These are phyloP conservation scores for Thalia dealbata DNA, from an alignment of 176 grass and related monocot species.

Conservation along the genomic window DNA sequence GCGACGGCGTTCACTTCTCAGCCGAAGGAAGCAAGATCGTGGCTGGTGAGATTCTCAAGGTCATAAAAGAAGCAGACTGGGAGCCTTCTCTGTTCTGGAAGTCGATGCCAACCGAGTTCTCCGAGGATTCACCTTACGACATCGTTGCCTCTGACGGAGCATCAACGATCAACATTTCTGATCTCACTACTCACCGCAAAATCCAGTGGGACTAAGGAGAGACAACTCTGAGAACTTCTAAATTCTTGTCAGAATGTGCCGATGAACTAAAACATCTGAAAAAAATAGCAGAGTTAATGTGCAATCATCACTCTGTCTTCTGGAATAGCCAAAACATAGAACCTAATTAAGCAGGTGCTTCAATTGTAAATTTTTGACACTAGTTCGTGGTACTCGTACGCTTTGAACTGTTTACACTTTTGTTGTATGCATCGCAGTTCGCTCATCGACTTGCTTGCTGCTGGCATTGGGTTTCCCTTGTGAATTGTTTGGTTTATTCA, in stretches of 20 bases:
- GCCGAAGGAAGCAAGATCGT: conserved; percentile 25
- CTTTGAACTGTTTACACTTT: neutral
- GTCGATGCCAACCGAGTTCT: conserved; percentile 61
- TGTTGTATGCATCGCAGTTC: too few relatives aligned
- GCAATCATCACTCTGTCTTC: too few relatives aligned
- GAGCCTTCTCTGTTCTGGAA: conserved; percentile 79
- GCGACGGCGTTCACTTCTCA: conserved; percentile 32
- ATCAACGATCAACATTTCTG: conserved; percentile 56
- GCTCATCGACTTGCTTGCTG: neutral
- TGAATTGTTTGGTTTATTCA: neutral
- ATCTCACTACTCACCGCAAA: conserved; percentile 46
- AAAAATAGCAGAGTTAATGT: too few relatives aligned
- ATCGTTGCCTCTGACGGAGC: conserved; percentile 48
- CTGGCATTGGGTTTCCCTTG: too few relatives aligned
- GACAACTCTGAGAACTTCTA: neutral
- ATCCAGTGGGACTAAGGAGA: conserved; percentile 50
- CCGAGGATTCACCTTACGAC: conserved; percentile 62
- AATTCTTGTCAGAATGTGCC: neutral
- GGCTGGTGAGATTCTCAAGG: conserved; percentile 22
- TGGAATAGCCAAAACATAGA: too few relatives aligned
- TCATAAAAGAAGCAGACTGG: conserved; percentile 27
- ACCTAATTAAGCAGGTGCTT: neutral
- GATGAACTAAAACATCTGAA: too few relatives aligned
- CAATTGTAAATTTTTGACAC: neutral
- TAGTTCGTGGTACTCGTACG: neutral